These are phyloP conservation scores for Diaporthe citriasiana DNA, from an alignment of 2,329 filamentous ascomycete species.

Conservation along the genomic window DNA sequence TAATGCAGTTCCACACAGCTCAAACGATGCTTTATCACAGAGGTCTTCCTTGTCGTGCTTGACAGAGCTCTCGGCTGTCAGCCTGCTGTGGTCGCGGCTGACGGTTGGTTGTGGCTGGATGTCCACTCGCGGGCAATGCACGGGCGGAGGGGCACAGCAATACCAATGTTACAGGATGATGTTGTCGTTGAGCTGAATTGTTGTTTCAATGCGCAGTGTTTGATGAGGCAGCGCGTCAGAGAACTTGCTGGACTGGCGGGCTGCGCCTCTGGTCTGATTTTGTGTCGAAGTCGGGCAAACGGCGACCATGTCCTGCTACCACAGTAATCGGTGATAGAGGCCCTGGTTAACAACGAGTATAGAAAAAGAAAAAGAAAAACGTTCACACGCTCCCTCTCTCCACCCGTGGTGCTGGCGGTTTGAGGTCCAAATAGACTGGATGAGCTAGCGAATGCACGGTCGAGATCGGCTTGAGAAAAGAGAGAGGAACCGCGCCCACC, in stretches of 20 bases:
- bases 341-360: background rate
- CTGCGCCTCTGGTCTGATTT: constrained; percentile 5
- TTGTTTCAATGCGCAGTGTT: constrained; percentile 3
- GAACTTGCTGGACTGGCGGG: background rate
- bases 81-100: constrained; percentile 13
- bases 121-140: constrained; percentile 24
- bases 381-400: constrained; percentile 2
- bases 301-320: background rate
- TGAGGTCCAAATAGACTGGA: constrained; percentile 19
- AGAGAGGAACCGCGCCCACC: constrained; percentile 7
- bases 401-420: constrained; percentile 4
- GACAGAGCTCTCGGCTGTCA: background rate
- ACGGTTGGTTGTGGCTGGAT: background rate
- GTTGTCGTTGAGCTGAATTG: background rate
- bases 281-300: background rate
- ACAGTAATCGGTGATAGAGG: background rate
- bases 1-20: constrained; percentile 9
- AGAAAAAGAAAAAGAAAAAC: background rate
- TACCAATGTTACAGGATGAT: background rate
- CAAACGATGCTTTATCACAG: constrained; percentile 21
- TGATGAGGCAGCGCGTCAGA: constrained; percentile 7
- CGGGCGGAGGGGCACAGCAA: background rate
- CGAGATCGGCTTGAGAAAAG: constrained; percentile 6
- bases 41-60: constrained; percentile 14
- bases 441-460: constrained; percentile 26